phyloP scores from a whole-genome alignment of 768 basidiomycete species.

The Peribolospora kevripleyi region DNA sequence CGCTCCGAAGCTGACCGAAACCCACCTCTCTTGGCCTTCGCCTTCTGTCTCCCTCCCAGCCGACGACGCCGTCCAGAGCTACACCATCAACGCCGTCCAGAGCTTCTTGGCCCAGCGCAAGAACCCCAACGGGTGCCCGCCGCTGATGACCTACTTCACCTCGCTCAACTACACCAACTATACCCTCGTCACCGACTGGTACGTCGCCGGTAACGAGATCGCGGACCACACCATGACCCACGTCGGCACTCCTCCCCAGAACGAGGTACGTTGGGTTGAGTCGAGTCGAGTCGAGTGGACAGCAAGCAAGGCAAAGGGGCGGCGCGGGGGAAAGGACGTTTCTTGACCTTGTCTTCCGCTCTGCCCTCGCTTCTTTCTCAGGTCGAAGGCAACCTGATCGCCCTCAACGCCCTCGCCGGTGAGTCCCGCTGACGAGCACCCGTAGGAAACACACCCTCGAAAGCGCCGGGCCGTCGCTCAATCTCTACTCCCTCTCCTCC shows the following conservation, averaged over 20 bases:
- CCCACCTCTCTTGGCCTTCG: background rate
- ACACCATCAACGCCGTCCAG: slow-evolving; percentile 48
- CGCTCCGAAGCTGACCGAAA: slow-evolving; percentile 1
- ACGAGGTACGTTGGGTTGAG: no score
- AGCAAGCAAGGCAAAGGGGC: no score
- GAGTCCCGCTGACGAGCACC: no score
- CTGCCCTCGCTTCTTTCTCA: slow-evolving; percentile 18
- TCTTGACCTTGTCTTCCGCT: slow-evolving; percentile 20
- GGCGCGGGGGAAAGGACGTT: background rate
- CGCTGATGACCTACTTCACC: slow-evolving; percentile 52
- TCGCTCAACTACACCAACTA: slow-evolving; percentile 51
- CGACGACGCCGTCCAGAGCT: slow-evolving; percentile 38
- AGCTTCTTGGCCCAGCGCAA: slow-evolving; percentile 47
- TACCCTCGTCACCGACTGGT: slow-evolving; percentile 55
- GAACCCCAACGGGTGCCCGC: slow-evolving; percentile 51
- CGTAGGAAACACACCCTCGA: no score
- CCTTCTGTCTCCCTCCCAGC: background rate
- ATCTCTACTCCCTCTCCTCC: background rate
- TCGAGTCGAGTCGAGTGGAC: no score
- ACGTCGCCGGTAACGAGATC: slow-evolving; percentile 58
- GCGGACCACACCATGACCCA: slow-evolving; percentile 57
- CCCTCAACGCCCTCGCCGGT: slow-evolving; percentile 42
- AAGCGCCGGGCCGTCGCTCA: no score
- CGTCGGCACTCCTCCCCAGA: slow-evolving; percentile 24
- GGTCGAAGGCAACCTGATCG: slow-evolving; percentile 52